These are phyloP conservation scores for Rosa rugosa DNA, from an alignment of 306 rosid species.

Conservation along the genomic window DNA sequence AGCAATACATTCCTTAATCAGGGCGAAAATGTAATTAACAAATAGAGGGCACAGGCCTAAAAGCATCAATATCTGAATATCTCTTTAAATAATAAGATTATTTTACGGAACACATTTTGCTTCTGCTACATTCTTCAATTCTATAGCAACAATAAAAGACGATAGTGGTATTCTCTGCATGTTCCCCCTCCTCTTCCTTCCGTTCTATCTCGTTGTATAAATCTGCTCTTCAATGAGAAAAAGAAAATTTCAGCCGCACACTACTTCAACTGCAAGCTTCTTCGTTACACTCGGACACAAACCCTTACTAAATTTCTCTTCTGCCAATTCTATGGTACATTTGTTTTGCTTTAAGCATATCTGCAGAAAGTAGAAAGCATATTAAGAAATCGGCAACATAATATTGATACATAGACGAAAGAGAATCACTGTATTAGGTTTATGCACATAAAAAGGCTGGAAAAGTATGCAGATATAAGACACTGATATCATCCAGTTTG, in stretches of 20 bases:
- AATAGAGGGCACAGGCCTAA: too few species aligned
- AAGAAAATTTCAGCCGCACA: slow-evolving; percentile 50
- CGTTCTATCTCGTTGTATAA: not conserved
- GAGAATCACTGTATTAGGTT: not conserved
- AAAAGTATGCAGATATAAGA: not conserved
- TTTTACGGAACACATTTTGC: too few species aligned
- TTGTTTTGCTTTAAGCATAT: slow-evolving; percentile 61
- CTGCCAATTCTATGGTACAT: slow-evolving; percentile 53
- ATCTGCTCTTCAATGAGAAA: not conserved
- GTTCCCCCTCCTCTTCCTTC: slow-evolving; percentile 5
- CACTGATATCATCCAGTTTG: not conserved
- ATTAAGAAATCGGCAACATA: not conserved
- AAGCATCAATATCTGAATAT: too few species aligned
- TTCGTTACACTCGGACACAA: slow-evolving; percentile 44
- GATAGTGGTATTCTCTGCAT: not conserved
- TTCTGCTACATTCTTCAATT: too few species aligned
- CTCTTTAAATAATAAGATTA: too few species aligned
- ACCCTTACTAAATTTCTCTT: slow-evolving; percentile 50
- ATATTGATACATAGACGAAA: not conserved
- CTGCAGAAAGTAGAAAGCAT: slow-evolving; percentile 42
- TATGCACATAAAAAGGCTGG: not conserved
- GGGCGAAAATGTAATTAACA: too few species aligned
- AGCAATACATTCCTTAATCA: too few species aligned
- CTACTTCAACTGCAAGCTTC: slow-evolving; percentile 84
- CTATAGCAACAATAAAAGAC: not conserved